A percentile compares a stretch with the other conserved stretches of the same genome.
Conservation (phyloP, 2,329 filamentous ascomycete genomes). For the Phaeosphaeria sp. region DNA sequence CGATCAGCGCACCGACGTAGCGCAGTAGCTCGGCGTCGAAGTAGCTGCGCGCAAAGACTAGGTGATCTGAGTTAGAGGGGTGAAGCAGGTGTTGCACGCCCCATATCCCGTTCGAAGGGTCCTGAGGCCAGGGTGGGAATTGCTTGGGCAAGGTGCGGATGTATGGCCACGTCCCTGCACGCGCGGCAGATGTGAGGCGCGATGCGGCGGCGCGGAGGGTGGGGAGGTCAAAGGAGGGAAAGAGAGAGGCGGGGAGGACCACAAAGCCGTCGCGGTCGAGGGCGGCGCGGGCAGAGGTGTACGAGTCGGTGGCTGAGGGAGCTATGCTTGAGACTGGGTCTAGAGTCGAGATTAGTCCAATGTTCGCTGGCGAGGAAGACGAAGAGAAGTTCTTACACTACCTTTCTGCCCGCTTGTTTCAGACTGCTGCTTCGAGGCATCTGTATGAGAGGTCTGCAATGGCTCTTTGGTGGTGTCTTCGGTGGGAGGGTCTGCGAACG, state of each 20-base stretch:
- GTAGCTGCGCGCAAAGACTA: constrained; percentile 71
- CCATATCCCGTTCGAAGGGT: constrained; percentile 75
- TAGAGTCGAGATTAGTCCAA: neutral
- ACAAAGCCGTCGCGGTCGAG: constrained; percentile 79
- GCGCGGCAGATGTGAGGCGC: constrained; percentile 65
- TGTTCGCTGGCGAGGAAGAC: neutral
- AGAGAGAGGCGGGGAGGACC: constrained; percentile 70
- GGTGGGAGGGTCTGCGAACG: constrained; percentile 14
- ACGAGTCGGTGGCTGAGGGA: constrained; percentile 25
- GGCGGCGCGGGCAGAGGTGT: constrained; percentile 51
- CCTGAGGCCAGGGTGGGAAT: constrained; percentile 83
- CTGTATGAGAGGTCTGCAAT: neutral
- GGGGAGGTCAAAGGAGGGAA: constrained; percentile 56
- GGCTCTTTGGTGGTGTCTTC: constrained; percentile 1
- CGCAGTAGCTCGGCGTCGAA: constrained; percentile 70
- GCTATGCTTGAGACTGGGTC: constrained; percentile 11
- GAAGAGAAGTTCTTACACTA: constrained; percentile 2
- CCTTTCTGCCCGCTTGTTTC: neutral
- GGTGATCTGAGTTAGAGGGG: constrained; percentile 68
- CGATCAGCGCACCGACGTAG: constrained; percentile 70
- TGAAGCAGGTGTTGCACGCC: constrained; percentile 86
- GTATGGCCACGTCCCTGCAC: constrained; percentile 77
- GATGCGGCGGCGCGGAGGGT: constrained; percentile 66
- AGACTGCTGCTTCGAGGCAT: neutral
- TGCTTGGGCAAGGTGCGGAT: constrained; percentile 87